Percentiles rank a stretch among this genome's conserved stretches.
Conservation (phyloP, 345 rosid species). For the Angophora floribunda region DNA sequence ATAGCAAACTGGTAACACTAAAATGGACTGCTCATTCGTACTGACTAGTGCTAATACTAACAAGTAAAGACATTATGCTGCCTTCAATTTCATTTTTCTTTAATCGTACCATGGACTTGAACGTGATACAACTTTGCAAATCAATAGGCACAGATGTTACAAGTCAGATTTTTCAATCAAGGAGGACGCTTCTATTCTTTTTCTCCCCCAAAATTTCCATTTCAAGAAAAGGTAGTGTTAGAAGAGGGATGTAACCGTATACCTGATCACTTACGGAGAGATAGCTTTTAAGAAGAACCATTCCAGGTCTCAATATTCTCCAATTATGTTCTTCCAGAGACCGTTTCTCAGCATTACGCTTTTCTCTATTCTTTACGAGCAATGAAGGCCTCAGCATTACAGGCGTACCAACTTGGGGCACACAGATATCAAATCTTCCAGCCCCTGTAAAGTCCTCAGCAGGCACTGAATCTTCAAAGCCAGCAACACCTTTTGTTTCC, state of each 20-base stretch:
- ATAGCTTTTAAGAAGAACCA: slow-evolving; percentile 60
- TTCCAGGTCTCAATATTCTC: slow-evolving; percentile 42
- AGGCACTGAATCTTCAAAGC: background rate
- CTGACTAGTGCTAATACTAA: background rate
- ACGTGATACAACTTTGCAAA: background rate
- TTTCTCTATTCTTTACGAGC: slow-evolving; percentile 23
- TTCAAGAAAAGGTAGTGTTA: background rate
- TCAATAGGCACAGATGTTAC: background rate
- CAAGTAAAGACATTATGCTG: background rate
- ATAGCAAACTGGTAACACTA: background rate
- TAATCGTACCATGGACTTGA: background rate
- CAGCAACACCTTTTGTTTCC: background rate
- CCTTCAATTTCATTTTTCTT: background rate
- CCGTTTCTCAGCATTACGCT: slow-evolving; percentile 22
- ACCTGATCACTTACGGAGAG: slow-evolving; percentile 56
- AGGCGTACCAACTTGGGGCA: background rate
- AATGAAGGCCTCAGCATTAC: slow-evolving; percentile 32
- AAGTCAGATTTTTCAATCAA: background rate
- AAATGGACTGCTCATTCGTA: background rate
- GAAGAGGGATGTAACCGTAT: background rate
- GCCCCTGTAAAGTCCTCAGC: background rate
- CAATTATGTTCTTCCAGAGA: slow-evolving; percentile 10
- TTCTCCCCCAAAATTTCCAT: background rate
- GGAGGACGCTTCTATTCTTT: background rate
- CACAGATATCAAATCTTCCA: slow-evolving; percentile 41